phyloP scores from a whole-genome alignment of 495 filamentous ascomycete species.

The Recurvomyces mirabilis region DNA sequence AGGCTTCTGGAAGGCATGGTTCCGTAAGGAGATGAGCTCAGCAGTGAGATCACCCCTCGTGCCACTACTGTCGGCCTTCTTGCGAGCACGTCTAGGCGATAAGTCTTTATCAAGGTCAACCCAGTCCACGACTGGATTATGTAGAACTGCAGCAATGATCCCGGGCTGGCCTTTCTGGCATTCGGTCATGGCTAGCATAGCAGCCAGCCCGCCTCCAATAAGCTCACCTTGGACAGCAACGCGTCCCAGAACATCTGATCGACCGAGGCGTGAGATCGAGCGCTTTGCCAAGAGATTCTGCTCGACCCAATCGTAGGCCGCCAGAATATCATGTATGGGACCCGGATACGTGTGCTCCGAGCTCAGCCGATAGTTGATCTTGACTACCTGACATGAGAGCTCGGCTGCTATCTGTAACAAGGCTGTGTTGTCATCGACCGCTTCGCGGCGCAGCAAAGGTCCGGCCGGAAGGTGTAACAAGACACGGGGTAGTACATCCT shows the following conservation, averaged over 20 bases:
- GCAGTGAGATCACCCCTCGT: conserved; percentile 22
- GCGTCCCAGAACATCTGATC: conserved; percentile 14
- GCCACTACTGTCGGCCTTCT: no score
- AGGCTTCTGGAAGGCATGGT: conserved; percentile 37
- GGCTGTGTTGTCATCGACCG: no score
- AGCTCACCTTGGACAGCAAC: conserved; percentile 43
- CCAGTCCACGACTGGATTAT: conserved; percentile 37
- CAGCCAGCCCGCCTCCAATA: conserved; percentile 44
- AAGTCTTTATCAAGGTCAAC: conserved; percentile 20
- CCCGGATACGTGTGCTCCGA: conserved; percentile 25
- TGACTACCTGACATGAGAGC: conserved; percentile 18
- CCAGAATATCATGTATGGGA: conserved; percentile 34
- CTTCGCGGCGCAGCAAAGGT: no score
- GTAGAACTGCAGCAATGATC: conserved; percentile 32
- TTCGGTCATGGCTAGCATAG: conserved; percentile 51
- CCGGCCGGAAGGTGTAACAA: no score
- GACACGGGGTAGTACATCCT: no score
- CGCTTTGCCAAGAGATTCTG: conserved; percentile 26
- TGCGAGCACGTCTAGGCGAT: conserved; percentile 17
- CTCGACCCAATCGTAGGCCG: conserved; percentile 35
- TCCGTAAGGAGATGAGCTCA: conserved; percentile 30
- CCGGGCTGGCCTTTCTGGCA: conserved; percentile 29
- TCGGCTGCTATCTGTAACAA: no score
- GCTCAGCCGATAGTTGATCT: conserved; percentile 29
- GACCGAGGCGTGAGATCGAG: conserved; percentile 4